Conservation (phyloP, 176 grass and related monocot genomes). For the Carex kokanica region DNA sequence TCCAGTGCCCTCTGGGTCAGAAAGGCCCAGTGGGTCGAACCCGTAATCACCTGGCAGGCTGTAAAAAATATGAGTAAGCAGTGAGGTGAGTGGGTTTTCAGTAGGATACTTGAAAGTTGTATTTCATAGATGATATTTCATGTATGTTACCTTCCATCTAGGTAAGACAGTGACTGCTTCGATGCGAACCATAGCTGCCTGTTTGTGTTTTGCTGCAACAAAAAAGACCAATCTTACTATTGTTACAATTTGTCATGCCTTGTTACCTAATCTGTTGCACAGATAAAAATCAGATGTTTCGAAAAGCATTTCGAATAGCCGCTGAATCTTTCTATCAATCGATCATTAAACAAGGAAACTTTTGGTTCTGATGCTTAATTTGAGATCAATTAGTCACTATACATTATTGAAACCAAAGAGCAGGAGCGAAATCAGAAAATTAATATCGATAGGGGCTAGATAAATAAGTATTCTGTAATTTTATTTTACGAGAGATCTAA, state of each 20-base stretch:
- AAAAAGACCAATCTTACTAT: background rate
- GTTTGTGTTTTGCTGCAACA: slow-evolving; percentile 68
- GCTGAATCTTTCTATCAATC: background rate
- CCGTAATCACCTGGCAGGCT: slow-evolving; percentile 82
- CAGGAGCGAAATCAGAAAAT: too few relatives aligned
- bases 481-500: too few relatives aligned
- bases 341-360: background rate
- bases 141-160: slow-evolving; percentile 71
- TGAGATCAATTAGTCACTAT: background rate
- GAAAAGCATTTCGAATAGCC: background rate
- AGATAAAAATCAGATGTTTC: background rate
- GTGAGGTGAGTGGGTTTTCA: background rate
- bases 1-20: slow-evolving; percentile 92
- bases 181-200: slow-evolving; percentile 98
- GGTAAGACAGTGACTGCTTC: slow-evolving; percentile 86
- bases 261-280: background rate
- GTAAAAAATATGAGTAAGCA: slow-evolving; percentile 14
- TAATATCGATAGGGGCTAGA: too few relatives aligned
- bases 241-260: slow-evolving; percentile 1
- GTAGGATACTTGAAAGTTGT: background rate
- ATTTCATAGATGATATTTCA: background rate
- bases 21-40: slow-evolving; percentile 79
- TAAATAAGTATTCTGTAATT: too few relatives aligned
- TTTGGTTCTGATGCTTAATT: background rate
- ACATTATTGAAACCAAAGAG: background rate